Conservation (phyloP, 176 grass and related monocot species). For the Ananas comosus region DNA sequence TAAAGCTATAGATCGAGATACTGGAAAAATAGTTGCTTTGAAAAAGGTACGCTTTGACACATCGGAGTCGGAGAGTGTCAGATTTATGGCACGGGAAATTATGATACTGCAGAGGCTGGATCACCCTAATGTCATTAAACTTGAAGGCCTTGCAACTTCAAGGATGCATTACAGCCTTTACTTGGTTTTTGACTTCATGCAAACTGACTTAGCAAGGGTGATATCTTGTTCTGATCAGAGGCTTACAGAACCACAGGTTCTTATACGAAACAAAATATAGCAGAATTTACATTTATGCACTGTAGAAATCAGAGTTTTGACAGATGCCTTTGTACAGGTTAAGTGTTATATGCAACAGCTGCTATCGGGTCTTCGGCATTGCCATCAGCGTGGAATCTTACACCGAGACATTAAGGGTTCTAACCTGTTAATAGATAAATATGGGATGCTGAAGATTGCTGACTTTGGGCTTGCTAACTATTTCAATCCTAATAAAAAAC, state of each 20-base stretch:
- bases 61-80: slow-evolving; percentile 24
- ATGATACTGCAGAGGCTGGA: slow-evolving; percentile 43
- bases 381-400: slow-evolving; percentile 20
- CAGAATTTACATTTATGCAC: not conserved
- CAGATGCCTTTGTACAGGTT: slow-evolving; percentile 1
- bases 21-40: slow-evolving; percentile 46
- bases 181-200: slow-evolving; percentile 75
- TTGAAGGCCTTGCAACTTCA: slow-evolving; percentile 60
- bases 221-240: slow-evolving; percentile 13
- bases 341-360: slow-evolving; percentile 20
- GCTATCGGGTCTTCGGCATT: slow-evolving; percentile 15
- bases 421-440: slow-evolving; percentile 19
- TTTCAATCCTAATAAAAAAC: slow-evolving; percentile 6
- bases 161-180: slow-evolving; percentile 78
- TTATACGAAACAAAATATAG: not conserved
- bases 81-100: slow-evolving; percentile 27
- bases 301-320: not conserved
- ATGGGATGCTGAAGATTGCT: slow-evolving; percentile 21
- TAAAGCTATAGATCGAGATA: slow-evolving; percentile 30
- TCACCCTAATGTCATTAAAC: slow-evolving; percentile 56
- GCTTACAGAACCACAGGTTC: slow-evolving; percentile 49
- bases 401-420: slow-evolving; percentile 26
- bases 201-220: slow-evolving; percentile 39
- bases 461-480: slow-evolving; percentile 22
- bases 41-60: slow-evolving; percentile 69